phyloP scores from a whole-genome alignment of 2,329 filamentous ascomycete genomes.

The Talaromyces amestolkiae region DNA sequence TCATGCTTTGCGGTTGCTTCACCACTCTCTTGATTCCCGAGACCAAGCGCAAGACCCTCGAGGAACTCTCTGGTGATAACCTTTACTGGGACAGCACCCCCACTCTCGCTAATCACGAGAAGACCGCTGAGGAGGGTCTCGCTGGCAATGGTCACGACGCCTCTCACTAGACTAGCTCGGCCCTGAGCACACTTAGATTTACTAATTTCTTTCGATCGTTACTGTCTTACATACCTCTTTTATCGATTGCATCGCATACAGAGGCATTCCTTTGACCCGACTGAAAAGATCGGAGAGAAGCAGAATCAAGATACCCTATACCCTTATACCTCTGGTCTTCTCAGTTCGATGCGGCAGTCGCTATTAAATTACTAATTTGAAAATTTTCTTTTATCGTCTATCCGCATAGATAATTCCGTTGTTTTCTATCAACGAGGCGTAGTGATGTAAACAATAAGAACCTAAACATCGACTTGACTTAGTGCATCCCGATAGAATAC shows the following conservation, averaged over 20 bases:
- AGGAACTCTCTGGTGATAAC: slow-evolving; percentile 66
- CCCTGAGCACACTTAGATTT: background rate
- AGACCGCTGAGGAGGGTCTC: slow-evolving; percentile 16
- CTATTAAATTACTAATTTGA: background rate
- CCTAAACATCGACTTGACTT: background rate
- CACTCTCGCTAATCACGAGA: slow-evolving; percentile 11
- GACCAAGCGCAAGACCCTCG: slow-evolving; percentile 71
- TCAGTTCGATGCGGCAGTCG: background rate
- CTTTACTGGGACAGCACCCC: slow-evolving; percentile 55
- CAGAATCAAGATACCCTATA: background rate
- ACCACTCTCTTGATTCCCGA: slow-evolving; percentile 72
- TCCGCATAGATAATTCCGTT: background rate
- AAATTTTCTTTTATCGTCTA: background rate
- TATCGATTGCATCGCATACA: background rate
- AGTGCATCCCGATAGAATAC: too few species aligned
- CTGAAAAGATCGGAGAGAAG: background rate
- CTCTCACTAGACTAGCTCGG: slow-evolving; percentile 2
- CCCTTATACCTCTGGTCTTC: background rate
- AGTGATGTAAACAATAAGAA: background rate
- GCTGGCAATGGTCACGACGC: slow-evolving; percentile 6
- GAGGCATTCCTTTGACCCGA: background rate
- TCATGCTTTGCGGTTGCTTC: slow-evolving; percentile 72
- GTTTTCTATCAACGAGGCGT: background rate
- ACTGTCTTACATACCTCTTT: slow-evolving; percentile 1
- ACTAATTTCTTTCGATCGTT: background rate